A percentile compares a stretch with the other conserved stretches of the same genome.
These are phyloP conservation scores for Podospora comata DNA, from an alignment of 495 filamentous ascomycete species.

Conservation along the genomic window DNA sequence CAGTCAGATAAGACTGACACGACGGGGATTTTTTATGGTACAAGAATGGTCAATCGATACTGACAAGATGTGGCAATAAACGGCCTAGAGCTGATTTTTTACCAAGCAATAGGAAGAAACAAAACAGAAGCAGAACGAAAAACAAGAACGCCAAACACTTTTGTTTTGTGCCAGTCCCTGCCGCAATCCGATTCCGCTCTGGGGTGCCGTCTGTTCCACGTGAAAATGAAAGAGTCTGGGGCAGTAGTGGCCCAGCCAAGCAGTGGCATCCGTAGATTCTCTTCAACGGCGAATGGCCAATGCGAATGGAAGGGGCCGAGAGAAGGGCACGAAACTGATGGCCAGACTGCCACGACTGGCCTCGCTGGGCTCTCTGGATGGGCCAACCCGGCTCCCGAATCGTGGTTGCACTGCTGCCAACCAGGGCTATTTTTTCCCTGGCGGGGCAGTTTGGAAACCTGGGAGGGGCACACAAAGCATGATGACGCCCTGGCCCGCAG, in stretches of 20 bases:
- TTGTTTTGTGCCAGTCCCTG: slow-evolving; percentile 5
- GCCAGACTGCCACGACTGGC: slow-evolving; percentile 4
- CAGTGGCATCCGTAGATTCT: background rate
- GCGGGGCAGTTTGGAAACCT: slow-evolving; percentile 12
- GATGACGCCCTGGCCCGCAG: slow-evolving; percentile 3
- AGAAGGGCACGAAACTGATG: slow-evolving; percentile 1
- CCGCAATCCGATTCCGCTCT: slow-evolving; percentile 3
- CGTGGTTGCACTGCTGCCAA: background rate
- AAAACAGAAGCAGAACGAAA: background rate
- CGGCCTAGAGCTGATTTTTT: background rate
- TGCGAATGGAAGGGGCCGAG: slow-evolving; percentile 4
- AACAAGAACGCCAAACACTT: background rate
- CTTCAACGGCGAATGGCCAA: background rate
- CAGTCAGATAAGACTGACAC: background rate
- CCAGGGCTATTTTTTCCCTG: slow-evolving; percentile 15
- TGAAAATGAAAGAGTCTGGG: background rate
- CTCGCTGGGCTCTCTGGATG: slow-evolving; percentile 4
- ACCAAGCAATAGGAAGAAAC: background rate
- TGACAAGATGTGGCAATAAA: background rate
- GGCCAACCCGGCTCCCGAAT: slow-evolving; percentile 21
- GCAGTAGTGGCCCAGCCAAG: background rate
- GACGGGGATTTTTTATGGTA: background rate
- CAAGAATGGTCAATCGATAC: background rate
- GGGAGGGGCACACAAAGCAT: slow-evolving; percentile 14
- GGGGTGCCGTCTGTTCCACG: background rate